Evolutionary conservation across 2,329 filamentous ascomycete genomes (phyloP), one percentile per base, ranked within the genome.

Genomic region (Cercospora brassicicola): DNA sequence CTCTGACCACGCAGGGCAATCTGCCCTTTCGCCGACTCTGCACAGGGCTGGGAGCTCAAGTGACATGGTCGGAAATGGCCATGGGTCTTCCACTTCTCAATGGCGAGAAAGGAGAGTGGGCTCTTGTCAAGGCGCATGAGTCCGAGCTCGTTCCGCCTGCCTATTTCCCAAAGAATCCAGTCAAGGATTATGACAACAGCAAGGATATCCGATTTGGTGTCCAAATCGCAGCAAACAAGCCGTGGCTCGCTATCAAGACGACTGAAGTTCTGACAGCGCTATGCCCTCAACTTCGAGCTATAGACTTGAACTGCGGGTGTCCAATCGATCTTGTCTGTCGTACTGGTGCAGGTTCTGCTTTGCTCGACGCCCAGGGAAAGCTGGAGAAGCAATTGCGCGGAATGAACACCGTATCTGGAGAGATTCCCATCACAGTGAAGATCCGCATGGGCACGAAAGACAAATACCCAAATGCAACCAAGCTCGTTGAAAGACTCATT

Each of bases 11-110:
- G 0, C 95, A 98, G 81, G 95, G 95, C 56, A 99, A 99, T 76
- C 85, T 98, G 59, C 95, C 95, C 0, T 99, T 97, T 83, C 90
- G 95, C 66, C 88, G 95, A 60, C 87, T 99, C 31, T 97, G 94
- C 76, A 90, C 93, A 11, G 91, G 94, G 65, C 86, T 98, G 26
- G 95, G 95, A 39, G 94, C 93, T 30, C 91, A 97, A 77, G 85
- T 96, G 59, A 99, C 95, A 0, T 99, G 97, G 83, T 98, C 94
- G 0, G 95, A 99, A 81, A 99, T 99, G 95, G 95, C 94, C 3
- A 91, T 99, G 87, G 90, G 92, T 30, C 83, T 96, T 79, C 94
- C 94, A 9, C 82, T 99, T 51, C 86, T 99, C 5, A 93, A 97
- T 79, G 95, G 95, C 39, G 88, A 91, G 71, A 96, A 94, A 81